Evolutionary conservation across 2,329 filamentous ascomycete genomes (phyloP).

Genomic region (Xylariaceae sp.): DNA sequence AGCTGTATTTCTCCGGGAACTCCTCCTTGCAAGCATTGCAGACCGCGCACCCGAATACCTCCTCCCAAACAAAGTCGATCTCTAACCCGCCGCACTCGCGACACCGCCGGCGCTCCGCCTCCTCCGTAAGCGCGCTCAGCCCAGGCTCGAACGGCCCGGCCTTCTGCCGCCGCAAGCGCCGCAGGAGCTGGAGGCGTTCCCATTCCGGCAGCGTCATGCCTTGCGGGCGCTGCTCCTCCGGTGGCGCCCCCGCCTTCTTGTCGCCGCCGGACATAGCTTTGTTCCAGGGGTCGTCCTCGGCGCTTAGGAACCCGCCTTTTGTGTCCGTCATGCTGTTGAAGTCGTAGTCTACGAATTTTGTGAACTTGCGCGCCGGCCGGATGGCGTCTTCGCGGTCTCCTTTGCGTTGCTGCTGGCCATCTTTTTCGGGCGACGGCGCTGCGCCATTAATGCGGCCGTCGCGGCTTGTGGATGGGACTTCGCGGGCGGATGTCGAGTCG

Average conservation of each 20-base stretch:
- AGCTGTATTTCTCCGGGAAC: slow-evolving; percentile 83
- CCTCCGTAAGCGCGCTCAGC: slow-evolving; percentile 66
- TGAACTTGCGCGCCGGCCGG: slow-evolving; percentile 79
- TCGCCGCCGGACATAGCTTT: slow-evolving; percentile 60
- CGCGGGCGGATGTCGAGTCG: slow-evolving; percentile 52
- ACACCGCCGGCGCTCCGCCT: slow-evolving; percentile 66
- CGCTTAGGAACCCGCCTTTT: slow-evolving; percentile 90
- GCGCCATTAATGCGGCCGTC: slow-evolving; percentile 56
- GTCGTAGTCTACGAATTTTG: slow-evolving; percentile 95
- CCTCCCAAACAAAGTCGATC: slow-evolving; percentile 94
- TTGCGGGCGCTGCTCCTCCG: slow-evolving; percentile 63
- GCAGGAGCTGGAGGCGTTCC: slow-evolving; percentile 76
- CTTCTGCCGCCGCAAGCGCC: slow-evolving; percentile 67
- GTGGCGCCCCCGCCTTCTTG: slow-evolving; percentile 21
- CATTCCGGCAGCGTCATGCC: slow-evolving; percentile 89
- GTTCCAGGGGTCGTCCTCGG: slow-evolving; percentile 87
- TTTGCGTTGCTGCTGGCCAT: slow-evolving; percentile 20
- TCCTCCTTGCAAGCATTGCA: slow-evolving; percentile 87
- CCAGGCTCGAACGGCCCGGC: slow-evolving; percentile 85
- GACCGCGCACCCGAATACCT: slow-evolving; percentile 70
- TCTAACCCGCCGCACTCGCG: slow-evolving; percentile 78
- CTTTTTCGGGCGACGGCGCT: slow-evolving; percentile 28
- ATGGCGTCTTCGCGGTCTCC: slow-evolving; percentile 43
- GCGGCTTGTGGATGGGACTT: slow-evolving; percentile 57
- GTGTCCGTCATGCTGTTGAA: slow-evolving; percentile 98